A percentile compares a stretch with the other conserved stretches of the same genome.
These are phyloP conservation scores for Wickerhamiella occidentalis DNA, from an alignment of 805 yeast species.

Conservation along the genomic window DNA sequence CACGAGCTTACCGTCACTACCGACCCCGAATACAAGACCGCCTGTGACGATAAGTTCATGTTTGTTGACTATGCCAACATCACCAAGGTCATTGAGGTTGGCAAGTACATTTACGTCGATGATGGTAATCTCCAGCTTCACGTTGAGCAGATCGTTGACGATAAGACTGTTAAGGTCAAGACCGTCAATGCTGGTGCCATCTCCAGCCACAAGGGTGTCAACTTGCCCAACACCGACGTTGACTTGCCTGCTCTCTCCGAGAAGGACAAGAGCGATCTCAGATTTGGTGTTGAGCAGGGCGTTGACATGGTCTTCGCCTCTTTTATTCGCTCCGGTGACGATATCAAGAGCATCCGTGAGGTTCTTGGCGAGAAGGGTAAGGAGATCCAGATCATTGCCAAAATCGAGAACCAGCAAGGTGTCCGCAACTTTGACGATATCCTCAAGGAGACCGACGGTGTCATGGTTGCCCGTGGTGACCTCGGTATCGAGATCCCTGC, in stretches of 20 bases:
- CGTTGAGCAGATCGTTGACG: slow-evolving; percentile 75
- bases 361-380: slow-evolving; percentile 96
- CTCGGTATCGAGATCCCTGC: slow-evolving; percentile 99
- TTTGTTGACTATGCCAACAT: slow-evolving; percentile 91
- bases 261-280: slow-evolving; percentile 86
- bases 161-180: slow-evolving; percentile 67
- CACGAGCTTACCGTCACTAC: slow-evolving; percentile 93
- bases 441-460: slow-evolving; percentile 91
- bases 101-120: slow-evolving; percentile 87
- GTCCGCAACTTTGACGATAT: slow-evolving; percentile 98
- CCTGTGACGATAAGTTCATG: slow-evolving; percentile 71
- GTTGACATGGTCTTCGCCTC: slow-evolving; percentile 99
- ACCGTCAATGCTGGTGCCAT: slow-evolving; percentile 92
- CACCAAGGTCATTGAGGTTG: slow-evolving; percentile 79
- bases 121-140: slow-evolving; percentile 96
- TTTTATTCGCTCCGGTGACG: slow-evolving; percentile 89
- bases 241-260: slow-evolving; percentile 96
- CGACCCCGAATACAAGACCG: slow-evolving; percentile 60
- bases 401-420: slow-evolving; percentile 99
- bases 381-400: slow-evolving; percentile 89
- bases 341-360: slow-evolving; percentile 78
- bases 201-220: slow-evolving; percentile 97
- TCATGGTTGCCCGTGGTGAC: slow-evolving; percentile 99
- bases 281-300: slow-evolving; percentile 92
- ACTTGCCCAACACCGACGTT: slow-evolving; percentile 97